Base-by-base conservation (phyloP, 129 eudicot species). In the Mikania micrantha region DNA sequence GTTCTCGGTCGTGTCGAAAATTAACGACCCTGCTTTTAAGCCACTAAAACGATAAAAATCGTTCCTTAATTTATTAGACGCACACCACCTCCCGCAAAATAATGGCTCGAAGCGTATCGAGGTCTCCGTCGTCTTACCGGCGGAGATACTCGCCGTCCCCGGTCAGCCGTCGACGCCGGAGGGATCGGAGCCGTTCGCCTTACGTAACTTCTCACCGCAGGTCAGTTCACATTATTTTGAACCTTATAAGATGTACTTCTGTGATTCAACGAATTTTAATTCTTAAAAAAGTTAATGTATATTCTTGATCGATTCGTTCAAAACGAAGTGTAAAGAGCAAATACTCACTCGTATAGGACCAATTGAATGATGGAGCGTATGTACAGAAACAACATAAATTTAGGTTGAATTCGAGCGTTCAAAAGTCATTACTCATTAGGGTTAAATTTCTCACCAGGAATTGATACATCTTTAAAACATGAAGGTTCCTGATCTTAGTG, bases 51-150 rank as follows among this genome's bases (percentile, higher is more conserved):
- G n/a, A n/a, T n/a, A n/a, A n/a, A n/a, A n/a, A n/a, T n/a, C n/a
- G n/a, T n/a, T n/a, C n/a, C n/a, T n/a, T n/a, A n/a, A n/a, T n/a
- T n/a, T n/a, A 31, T 66, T 56, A 32, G 16, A 52, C 48, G 36
- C 7, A 24, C 9, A 24, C 13, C 38, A 19, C 57, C 44, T 11
- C 50, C 57, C 22, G n/a, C 21, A 28, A 35, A 50, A 36, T 15
- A 58, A 82, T 82, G 83, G 78, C 83, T 47, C 81, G 87, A 24
- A 82, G 87, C 69, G 54, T 78, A 15, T 84, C 89, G 29, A 60
- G 89, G 72, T 84, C 89, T 13, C 89, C 89, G 70, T 74, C 89
- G 62, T 77, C 83, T 48, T 70, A 80, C 71, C 66, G 89, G 60
- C 66, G 89, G 39, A 66, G 87, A 71, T 69, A 75, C 76, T 82